These are phyloP conservation scores for Boletus eberwhitei DNA, from an alignment of 768 basidiomycete genomes.

Conservation along the genomic window DNA sequence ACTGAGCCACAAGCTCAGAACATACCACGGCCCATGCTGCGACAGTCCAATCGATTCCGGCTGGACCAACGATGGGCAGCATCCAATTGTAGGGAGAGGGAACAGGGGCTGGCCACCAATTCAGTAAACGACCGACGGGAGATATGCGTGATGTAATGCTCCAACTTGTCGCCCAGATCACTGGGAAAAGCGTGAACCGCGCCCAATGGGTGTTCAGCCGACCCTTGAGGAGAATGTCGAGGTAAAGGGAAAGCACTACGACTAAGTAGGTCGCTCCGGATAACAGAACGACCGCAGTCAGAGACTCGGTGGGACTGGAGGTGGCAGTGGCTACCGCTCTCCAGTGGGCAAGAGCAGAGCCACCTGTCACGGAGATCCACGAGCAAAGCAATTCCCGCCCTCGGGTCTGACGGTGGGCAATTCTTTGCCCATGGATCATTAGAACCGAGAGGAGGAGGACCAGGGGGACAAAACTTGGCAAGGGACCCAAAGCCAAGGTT, in stretches of 20 bases:
- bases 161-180: conserved; percentile 68
- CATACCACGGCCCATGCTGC: conserved; percentile 74
- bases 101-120: conserved; percentile 60
- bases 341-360: conserved; percentile 40
- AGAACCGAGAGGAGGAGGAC: conserved; percentile 26
- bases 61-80: conserved; percentile 52
- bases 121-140: conserved; percentile 67
- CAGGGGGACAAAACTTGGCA: conserved; percentile 35
- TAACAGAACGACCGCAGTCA: conserved; percentile 43
- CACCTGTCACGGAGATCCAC: conserved; percentile 37
- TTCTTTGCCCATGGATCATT: conserved; percentile 32
- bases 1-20: conserved; percentile 50
- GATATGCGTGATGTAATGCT: conserved; percentile 48
- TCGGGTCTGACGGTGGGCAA: conserved; percentile 28
- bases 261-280: conserved; percentile 44
- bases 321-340: conserved; percentile 51
- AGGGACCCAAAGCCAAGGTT: conserved; percentile 25
- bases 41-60: conserved; percentile 66
- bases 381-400: conserved; percentile 32
- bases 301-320: conserved; percentile 47
- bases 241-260: conserved; percentile 38
- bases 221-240: conserved; percentile 37
- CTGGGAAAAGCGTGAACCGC: conserved; percentile 60
- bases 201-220: conserved; percentile 35
- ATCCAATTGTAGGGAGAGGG: conserved; percentile 62